These are phyloP conservation scores for Closterium sp. DNA, from an alignment of 139 green algal genomes.

Conservation along the genomic window DNA sequence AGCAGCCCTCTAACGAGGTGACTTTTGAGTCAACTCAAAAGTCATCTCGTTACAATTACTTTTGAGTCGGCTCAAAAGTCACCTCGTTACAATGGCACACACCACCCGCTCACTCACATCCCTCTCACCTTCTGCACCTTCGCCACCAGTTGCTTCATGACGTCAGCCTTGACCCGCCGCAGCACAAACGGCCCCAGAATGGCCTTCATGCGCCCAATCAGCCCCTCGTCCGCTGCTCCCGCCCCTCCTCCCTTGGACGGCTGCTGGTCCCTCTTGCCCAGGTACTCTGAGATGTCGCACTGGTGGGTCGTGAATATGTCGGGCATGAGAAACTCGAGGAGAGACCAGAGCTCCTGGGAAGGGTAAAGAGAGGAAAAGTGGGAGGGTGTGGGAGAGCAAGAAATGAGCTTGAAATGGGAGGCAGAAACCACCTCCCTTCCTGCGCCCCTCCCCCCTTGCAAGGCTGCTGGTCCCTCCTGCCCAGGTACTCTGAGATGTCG, in stretches of 20 bases:
- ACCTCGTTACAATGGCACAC: too few relatives aligned
- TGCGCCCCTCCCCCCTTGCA: too few relatives aligned
- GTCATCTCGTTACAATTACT: too few relatives aligned
- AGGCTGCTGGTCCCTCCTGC: background rate
- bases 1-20: too few relatives aligned
- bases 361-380: too few relatives aligned
- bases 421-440: too few relatives aligned
- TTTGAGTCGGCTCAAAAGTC: too few relatives aligned
- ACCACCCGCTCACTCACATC: too few relatives aligned
- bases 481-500: conserved; percentile 7
- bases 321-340: conserved; percentile 87
- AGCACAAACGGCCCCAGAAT: conserved; percentile 89
- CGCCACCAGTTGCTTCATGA: conserved; percentile 75
- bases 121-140: conserved; percentile 66
- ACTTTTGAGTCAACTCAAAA: too few relatives aligned
- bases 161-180: conserved; percentile 83
- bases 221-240: conserved; percentile 17
- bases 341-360: conserved; percentile 75
- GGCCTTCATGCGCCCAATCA: conserved; percentile 75
- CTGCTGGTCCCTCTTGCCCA: background rate
- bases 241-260: background rate
- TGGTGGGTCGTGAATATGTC: conserved; percentile 54
- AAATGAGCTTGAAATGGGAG: too few relatives aligned
- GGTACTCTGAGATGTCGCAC: background rate
- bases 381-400: too few relatives aligned